phyloP scores from a whole-genome alignment of 768 basidiomycete genomes.

The Pisolithus marmoratus region DNA sequence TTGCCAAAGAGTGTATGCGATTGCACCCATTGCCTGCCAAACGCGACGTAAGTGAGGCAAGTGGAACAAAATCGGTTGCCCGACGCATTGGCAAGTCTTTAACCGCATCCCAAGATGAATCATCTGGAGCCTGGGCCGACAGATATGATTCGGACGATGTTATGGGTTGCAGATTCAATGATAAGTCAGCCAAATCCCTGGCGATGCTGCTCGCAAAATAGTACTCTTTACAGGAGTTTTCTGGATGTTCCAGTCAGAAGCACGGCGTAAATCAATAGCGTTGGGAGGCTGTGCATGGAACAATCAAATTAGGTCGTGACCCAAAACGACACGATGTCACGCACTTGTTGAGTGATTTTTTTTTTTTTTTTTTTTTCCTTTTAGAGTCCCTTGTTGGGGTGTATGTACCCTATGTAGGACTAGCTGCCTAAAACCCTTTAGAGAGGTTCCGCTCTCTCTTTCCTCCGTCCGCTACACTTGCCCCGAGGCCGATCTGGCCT shows the following conservation, averaged over 20 bases:
- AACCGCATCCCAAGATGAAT: slow-evolving; percentile 66
- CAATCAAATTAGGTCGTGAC: not conserved
- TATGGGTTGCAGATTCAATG: slow-evolving; percentile 32
- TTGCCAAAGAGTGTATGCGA: slow-evolving; percentile 65
- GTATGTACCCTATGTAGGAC: too few relatives aligned
- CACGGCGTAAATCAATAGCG: slow-evolving; percentile 55
- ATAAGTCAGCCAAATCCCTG: slow-evolving; percentile 57
- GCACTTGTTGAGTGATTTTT: slow-evolving; percentile 61
- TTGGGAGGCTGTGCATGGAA: slow-evolving; percentile 40
- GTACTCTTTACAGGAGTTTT: slow-evolving; percentile 42
- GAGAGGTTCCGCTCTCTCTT: too few relatives aligned
- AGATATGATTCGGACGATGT: slow-evolving; percentile 25
- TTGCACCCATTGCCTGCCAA: slow-evolving; percentile 50
- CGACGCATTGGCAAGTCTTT: slow-evolving; percentile 72
- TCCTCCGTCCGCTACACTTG: too few relatives aligned
- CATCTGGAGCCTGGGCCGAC: slow-evolving; percentile 34
- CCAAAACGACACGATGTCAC: slow-evolving; percentile 2
- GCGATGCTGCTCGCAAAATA: slow-evolving; percentile 54
- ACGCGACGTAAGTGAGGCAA: slow-evolving; percentile 65
- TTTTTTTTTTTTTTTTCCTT: too few relatives aligned
- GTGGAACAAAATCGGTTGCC: slow-evolving; percentile 82
- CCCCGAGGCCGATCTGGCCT: too few relatives aligned
- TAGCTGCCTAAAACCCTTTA: too few relatives aligned
- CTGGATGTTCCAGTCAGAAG: slow-evolving; percentile 47
- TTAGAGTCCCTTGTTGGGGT: too few relatives aligned